Conservation (phyloP, 257 asterid species). For the Salvia rosmarinus region DNA sequence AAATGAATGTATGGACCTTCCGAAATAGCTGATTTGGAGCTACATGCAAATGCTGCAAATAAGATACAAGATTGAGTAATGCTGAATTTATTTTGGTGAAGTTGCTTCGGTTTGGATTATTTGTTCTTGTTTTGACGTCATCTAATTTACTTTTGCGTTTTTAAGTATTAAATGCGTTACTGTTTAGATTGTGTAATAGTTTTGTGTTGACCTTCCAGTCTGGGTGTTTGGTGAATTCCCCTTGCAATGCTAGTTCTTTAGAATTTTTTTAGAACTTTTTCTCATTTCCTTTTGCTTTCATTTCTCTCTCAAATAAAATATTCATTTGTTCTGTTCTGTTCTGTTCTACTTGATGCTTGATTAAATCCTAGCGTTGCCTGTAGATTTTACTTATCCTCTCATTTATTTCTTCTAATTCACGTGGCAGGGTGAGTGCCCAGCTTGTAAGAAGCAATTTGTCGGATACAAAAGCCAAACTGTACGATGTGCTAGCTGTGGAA, state of each 20-base stretch:
- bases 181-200: too few species aligned
- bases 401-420: conserved; percentile 8
- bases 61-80: neutral
- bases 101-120: neutral
- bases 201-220: too few species aligned
- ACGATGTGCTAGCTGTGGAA: conserved; percentile 86
- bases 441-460: conserved; percentile 79
- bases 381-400: conserved; percentile 8
- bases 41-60: conserved; percentile 8
- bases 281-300: too few species aligned
- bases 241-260: neutral
- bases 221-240: too few species aligned
- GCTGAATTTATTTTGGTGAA: conserved; percentile 3
- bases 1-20: conserved; percentile 21
- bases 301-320: too few species aligned
- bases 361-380: too few species aligned
- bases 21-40: conserved; percentile 1
- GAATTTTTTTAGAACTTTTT: too few species aligned
- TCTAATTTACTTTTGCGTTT: too few species aligned
- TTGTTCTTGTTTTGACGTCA: neutral
- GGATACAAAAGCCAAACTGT: conserved; percentile 87
- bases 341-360: too few species aligned
- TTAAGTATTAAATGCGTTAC: too few species aligned
- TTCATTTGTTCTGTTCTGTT: too few species aligned
- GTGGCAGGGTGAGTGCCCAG: conserved; percentile 94